Percentiles rank a stretch among this genome's conserved stretches.
These are phyloP conservation scores for Dryadomyces sulphureus DNA, from an alignment of 2,329 filamentous ascomycete species.

Conservation along the genomic window DNA sequence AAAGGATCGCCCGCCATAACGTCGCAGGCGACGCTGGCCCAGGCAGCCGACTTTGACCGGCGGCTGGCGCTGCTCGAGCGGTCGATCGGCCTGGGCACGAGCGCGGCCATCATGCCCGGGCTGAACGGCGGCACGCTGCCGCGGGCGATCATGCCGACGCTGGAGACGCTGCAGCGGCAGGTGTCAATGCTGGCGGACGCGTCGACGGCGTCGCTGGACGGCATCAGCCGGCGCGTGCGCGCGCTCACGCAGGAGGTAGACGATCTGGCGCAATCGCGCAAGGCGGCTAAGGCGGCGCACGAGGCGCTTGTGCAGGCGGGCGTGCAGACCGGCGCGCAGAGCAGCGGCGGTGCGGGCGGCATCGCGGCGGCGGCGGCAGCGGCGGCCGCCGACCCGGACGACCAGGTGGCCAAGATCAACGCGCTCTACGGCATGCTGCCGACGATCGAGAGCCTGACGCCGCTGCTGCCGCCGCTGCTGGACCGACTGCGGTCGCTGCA, in stretches of 20 bases:
- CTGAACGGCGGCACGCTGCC: slow-evolving; percentile 22
- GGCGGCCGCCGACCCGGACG: slow-evolving; percentile 29
- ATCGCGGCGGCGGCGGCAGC: not conserved
- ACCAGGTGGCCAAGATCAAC: slow-evolving; percentile 77
- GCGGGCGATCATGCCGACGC: slow-evolving; percentile 63
- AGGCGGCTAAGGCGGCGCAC: slow-evolving; percentile 45
- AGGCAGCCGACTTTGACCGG: slow-evolving; percentile 77
- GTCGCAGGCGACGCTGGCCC: slow-evolving; percentile 40
- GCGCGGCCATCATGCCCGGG: slow-evolving; percentile 19
- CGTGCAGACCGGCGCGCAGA: slow-evolving; percentile 9
- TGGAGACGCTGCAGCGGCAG: slow-evolving; percentile 69
- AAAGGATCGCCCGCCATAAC: slow-evolving; percentile 4
- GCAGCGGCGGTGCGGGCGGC: not conserved
- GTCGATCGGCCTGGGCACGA: slow-evolving; percentile 55
- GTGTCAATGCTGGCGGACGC: slow-evolving; percentile 61
- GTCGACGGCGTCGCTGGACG: slow-evolving; percentile 58
- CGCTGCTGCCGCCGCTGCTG: slow-evolving; percentile 70
- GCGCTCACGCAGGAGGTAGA: slow-evolving; percentile 61
- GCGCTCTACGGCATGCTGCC: slow-evolving; percentile 79
- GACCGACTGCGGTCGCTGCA: slow-evolving; percentile 74
- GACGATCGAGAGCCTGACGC: slow-evolving; percentile 74
- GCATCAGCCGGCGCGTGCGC: slow-evolving; percentile 53
- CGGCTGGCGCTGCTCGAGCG: slow-evolving; percentile 68
- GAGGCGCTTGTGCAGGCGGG: slow-evolving; percentile 39
- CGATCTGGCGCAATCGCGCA: slow-evolving; percentile 49